phyloP scores from a whole-genome alignment of 495 filamentous ascomycete species.

The Penicillium canariense region DNA sequence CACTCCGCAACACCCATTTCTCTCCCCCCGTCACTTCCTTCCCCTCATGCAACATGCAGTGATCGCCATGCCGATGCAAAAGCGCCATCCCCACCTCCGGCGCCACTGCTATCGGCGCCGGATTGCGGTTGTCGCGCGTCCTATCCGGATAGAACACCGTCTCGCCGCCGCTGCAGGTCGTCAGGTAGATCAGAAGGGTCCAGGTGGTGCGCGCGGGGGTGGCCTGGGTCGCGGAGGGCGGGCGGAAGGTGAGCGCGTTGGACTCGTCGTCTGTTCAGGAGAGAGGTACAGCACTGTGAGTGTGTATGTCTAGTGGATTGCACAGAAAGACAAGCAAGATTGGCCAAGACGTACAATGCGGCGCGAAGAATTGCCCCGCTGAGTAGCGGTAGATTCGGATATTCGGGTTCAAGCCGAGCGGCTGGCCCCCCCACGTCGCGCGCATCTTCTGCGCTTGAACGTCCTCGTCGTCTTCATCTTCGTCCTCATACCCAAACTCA shows the following conservation, averaged over 20 bases:
- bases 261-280: slow-evolving; percentile 72
- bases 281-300: not conserved
- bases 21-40: slow-evolving; percentile 74
- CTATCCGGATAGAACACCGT: slow-evolving; percentile 87
- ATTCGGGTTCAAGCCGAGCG: slow-evolving; percentile 83
- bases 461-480: slow-evolving; percentile 34
- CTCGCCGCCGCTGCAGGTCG: slow-evolving; percentile 76
- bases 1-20: slow-evolving; percentile 91
- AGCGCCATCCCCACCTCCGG: slow-evolving; percentile 80
- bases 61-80: slow-evolving; percentile 84
- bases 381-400: slow-evolving; percentile 90
- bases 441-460: slow-evolving; percentile 3
- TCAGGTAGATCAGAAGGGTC: slow-evolving; percentile 89
- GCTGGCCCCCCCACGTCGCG: slow-evolving; percentile 72
- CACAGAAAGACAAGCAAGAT: not conserved
- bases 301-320: too few species aligned
- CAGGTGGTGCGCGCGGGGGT: slow-evolving; percentile 78
- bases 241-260: slow-evolving; percentile 59
- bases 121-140: slow-evolving; percentile 49
- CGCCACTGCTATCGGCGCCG: slow-evolving; percentile 62
- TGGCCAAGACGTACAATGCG: slow-evolving; percentile 69
- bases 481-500: slow-evolving; percentile 43
- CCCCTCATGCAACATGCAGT: slow-evolving; percentile 89
- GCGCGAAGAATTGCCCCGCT: slow-evolving; percentile 83
- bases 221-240: slow-evolving; percentile 35